Conservation (phyloP, 306 rosid species). For the Acacia confusa region DNA sequence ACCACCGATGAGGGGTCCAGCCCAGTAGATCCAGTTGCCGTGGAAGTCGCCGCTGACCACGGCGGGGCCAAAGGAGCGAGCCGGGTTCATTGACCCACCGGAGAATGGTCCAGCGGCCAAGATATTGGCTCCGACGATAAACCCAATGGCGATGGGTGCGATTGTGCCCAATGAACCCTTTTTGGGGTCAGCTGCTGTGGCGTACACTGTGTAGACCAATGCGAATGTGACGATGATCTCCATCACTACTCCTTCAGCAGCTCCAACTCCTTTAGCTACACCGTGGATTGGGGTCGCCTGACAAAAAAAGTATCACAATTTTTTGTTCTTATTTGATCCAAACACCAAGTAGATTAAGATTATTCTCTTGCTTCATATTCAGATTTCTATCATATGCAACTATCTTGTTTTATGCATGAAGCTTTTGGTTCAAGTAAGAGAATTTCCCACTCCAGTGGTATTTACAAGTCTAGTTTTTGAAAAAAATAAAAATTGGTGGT, state of each 20-base stretch:
- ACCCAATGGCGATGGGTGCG: conserved; percentile 90
- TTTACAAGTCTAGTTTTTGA: too few relatives aligned
- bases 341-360: background rate
- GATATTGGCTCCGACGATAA: conserved; percentile 92
- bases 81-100: conserved; percentile 96
- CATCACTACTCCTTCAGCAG: conserved; percentile 35
- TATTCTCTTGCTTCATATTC: background rate
- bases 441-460: background rate
- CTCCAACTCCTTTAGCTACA: conserved; percentile 57
- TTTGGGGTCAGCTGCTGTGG: conserved; percentile 95
- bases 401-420: background rate
- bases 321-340: background rate
- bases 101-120: conserved; percentile 91
- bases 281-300: conserved; percentile 76
- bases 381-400: background rate
- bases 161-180: conserved; percentile 75
- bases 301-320: background rate
- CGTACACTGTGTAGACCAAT: conserved; percentile 87
- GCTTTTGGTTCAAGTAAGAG: background rate
- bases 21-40: conserved; percentile 87
- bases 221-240: conserved; percentile 82
- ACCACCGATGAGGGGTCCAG: conserved; percentile 82
- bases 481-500: too few relatives aligned
- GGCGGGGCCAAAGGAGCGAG: conserved; percentile 88
- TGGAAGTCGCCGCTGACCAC: conserved; percentile 81